Percentiles rank a stretch among this genome's conserved stretches.
These are phyloP conservation scores for Fusarium buharicum DNA, from an alignment of 2,329 filamentous ascomycete species.

Conservation along the genomic window DNA sequence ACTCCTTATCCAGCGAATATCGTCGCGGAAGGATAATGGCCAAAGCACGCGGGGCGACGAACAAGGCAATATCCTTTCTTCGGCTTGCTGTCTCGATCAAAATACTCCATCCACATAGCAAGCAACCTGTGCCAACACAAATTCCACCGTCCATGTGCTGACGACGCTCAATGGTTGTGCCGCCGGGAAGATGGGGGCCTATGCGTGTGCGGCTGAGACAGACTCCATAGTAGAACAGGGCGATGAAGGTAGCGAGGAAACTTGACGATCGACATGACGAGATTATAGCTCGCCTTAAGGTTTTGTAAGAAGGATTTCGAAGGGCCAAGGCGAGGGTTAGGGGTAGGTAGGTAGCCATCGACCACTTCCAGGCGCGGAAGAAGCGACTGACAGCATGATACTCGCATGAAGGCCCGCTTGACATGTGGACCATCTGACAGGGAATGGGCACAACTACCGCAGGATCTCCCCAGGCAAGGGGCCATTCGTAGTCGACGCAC, in stretches of 20 bases:
- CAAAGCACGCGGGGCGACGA: constrained; percentile 81
- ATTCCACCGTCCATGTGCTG: constrained; percentile 69
- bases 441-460: constrained; percentile 75
- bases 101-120: constrained; percentile 84
- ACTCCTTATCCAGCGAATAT: constrained; percentile 71
- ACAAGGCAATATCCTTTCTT: constrained; percentile 79
- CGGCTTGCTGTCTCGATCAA: constrained; percentile 74
- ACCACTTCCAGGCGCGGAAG: constrained; percentile 74
- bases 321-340: constrained; percentile 75
- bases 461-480: constrained; percentile 78
- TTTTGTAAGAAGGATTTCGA: constrained; percentile 56
- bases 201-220: constrained; percentile 80
- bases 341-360: constrained; percentile 80
- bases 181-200: constrained; percentile 74
- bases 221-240: constrained; percentile 85
- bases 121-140: constrained; percentile 77
- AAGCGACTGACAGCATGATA: constrained; percentile 77
- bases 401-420: constrained; percentile 77
- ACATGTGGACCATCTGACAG: constrained; percentile 87
- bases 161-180: constrained; percentile 54
- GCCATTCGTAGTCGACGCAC: constrained; percentile 76
- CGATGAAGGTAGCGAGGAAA: constrained; percentile 81
- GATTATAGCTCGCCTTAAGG: constrained; percentile 63
- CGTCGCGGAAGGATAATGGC: constrained; percentile 78
- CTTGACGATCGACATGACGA: constrained; percentile 77